A percentile compares a stretch with the other conserved stretches of the same genome.
Conservation (phyloP, 164 flowering plant genomes). For the Vitis rupestris region DNA sequence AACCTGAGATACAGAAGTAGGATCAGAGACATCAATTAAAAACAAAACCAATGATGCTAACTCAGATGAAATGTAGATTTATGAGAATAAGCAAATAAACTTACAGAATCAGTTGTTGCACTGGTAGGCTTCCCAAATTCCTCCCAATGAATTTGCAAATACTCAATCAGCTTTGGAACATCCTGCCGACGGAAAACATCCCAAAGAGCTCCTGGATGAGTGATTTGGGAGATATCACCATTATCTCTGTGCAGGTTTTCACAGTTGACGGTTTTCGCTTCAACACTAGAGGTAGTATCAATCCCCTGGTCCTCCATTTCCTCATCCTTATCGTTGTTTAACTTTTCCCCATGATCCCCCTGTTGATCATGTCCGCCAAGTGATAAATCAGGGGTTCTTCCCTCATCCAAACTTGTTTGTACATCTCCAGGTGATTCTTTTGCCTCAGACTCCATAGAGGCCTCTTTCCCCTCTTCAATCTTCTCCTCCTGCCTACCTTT, state of each 20-base stretch:
- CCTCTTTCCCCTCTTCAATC: constrained; percentile 33
- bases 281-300: constrained; percentile 24
- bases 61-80: background rate
- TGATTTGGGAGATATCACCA: constrained; percentile 20
- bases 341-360: constrained; percentile 23
- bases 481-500: constrained; percentile 41
- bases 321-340: constrained; percentile 29
- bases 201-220: constrained; percentile 66
- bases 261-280: constrained; percentile 24
- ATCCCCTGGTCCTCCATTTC: constrained; percentile 34
- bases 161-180: constrained; percentile 69
- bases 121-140: constrained; percentile 37
- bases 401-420: constrained; percentile 24
- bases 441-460: constrained; percentile 27
- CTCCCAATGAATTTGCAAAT: constrained; percentile 48
- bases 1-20: constrained; percentile 40
- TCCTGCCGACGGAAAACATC: constrained; percentile 87
- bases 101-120: constrained; percentile 35
- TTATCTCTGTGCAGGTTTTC: constrained; percentile 18
- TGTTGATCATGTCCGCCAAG: constrained; percentile 22
- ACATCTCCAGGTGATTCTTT: constrained; percentile 25
- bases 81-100: constrained; percentile 15
- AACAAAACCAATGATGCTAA: background rate
- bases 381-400: constrained; percentile 34
- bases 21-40: constrained; percentile 7